Percentiles rank a stretch among this genome's conserved stretches.
These are phyloP conservation scores for Sporothrix sp. DNA, from an alignment of 2,329 filamentous ascomycete genomes.

Conservation along the genomic window DNA sequence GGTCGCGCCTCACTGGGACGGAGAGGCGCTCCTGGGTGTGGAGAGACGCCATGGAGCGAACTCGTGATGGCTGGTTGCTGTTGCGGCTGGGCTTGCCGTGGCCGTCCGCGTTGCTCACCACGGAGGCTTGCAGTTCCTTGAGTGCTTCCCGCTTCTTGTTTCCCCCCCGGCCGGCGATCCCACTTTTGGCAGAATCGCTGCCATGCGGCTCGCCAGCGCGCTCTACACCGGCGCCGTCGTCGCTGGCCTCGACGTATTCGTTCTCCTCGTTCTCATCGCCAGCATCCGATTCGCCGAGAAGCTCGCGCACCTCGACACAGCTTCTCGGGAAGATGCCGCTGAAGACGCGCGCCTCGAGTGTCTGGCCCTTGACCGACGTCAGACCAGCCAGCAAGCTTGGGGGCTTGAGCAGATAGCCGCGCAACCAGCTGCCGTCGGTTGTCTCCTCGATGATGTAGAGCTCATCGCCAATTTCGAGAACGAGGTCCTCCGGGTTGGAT, in stretches of 20 bases:
- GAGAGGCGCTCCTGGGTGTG: conserved; percentile 34
- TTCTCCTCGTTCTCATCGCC: conserved; percentile 36
- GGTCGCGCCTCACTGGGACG: conserved; percentile 47
- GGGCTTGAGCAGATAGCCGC: conserved; percentile 89
- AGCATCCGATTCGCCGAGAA: conserved; percentile 65
- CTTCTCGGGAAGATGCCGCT: conserved; percentile 95
- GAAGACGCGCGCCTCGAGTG: conserved; percentile 89
- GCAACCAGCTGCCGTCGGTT: conserved; percentile 82
- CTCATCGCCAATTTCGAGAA: conserved; percentile 95
- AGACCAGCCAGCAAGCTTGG: conserved; percentile 86
- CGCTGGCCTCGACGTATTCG: conserved; percentile 26
- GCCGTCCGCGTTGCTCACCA: conserved; percentile 12
- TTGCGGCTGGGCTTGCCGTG: background rate
- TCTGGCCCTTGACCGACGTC: conserved; percentile 84
- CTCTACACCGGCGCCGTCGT: conserved; percentile 21
- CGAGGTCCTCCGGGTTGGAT: conserved; percentile 77
- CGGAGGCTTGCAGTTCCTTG: conserved; percentile 18
- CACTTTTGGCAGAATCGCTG: conserved; percentile 47
- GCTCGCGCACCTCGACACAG: conserved; percentile 90
- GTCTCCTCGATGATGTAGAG: conserved; percentile 98
- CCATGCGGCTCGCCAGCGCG: conserved; percentile 24
- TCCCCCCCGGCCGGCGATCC: conserved; percentile 33
- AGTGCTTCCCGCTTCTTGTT: conserved; percentile 21
- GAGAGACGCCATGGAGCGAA: conserved; percentile 3
- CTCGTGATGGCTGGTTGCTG: background rate